Conservation (phyloP, 1,139 yeast genomes). For the Suhomyces choctaworum region DNA sequence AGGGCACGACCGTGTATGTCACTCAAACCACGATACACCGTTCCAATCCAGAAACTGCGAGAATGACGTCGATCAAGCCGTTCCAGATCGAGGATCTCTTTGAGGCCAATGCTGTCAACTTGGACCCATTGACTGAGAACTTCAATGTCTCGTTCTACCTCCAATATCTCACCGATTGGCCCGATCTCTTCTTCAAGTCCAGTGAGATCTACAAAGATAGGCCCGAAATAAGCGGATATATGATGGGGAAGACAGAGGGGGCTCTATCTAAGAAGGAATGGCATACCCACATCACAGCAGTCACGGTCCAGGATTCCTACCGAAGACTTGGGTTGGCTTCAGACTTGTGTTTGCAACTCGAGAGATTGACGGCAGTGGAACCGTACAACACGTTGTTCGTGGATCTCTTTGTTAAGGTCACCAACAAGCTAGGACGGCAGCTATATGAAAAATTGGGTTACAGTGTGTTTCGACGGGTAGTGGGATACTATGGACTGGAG, state of each 20-base stretch:
- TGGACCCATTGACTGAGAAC: constrained; percentile 89
- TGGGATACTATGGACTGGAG: constrained; percentile 76
- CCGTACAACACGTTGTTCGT: constrained; percentile 79
- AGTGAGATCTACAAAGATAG: constrained; percentile 19
- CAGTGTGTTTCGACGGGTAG: constrained; percentile 78
- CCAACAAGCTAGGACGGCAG: constrained; percentile 75
- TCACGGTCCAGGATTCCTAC: constrained; percentile 80
- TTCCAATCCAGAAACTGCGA: neutral
- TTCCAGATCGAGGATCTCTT: constrained; percentile 85
- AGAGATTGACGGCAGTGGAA: constrained; percentile 61
- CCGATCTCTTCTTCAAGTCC: constrained; percentile 82
- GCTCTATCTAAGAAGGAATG: constrained; percentile 63
- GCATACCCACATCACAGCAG: constrained; percentile 98
- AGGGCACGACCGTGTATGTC: constrained; percentile 4
- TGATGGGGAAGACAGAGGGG: constrained; percentile 99
- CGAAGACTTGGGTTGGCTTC: constrained; percentile 86
- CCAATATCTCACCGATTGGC: constrained; percentile 85
- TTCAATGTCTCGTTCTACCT: constrained; percentile 82
- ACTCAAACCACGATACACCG: too few species aligned
- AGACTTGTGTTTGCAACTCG: constrained; percentile 70
- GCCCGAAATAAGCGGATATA: constrained; percentile 60
- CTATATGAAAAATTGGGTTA: constrained; percentile 87
- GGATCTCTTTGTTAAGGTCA: constrained; percentile 87
- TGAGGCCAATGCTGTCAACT: constrained; percentile 67
- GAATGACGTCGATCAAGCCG: constrained; percentile 80